A percentile compares a stretch with the other conserved stretches of the same genome.
Conservation (phyloP, 1,284 basidiomycete species). For the Ganoderma sinense region DNA sequence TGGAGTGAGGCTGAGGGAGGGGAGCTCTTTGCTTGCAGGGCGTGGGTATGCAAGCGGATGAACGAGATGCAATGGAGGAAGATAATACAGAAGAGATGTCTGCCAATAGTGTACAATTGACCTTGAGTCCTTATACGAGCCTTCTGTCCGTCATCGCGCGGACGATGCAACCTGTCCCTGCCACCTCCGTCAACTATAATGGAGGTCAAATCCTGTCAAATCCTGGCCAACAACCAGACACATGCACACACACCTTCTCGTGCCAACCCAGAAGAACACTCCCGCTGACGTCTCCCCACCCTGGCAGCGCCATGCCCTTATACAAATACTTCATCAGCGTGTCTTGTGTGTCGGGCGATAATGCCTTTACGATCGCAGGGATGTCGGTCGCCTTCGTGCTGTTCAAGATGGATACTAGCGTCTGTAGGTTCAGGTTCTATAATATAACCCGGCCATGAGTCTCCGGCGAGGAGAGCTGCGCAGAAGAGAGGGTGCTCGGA, state of each 20-base stretch:
- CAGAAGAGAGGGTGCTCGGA: constrained; percentile 30
- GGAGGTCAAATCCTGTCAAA: background rate
- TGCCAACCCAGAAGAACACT: constrained; percentile 95
- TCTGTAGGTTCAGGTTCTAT: constrained; percentile 81
- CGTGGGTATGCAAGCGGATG: background rate
- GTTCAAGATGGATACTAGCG: constrained; percentile 93
- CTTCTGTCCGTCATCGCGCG: constrained; percentile 96
- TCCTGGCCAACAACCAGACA: constrained; percentile 12
- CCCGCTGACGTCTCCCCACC: constrained; percentile 85
- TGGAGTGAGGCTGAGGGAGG: too few relatives aligned
- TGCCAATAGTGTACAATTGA: constrained; percentile 26
- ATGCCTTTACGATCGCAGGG: constrained; percentile 73
- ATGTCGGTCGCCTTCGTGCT: constrained; percentile 95
- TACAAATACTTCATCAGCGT: constrained; percentile 98
- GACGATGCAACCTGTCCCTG: constrained; percentile 96
- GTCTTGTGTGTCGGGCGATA: constrained; percentile 87
- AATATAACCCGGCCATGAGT: constrained; percentile 3
- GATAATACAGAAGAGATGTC: background rate
- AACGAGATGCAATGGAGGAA: background rate
- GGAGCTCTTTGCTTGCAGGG: background rate
- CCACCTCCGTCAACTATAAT: constrained; percentile 88
- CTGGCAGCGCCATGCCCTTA: constrained; percentile 92
- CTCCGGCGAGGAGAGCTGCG: constrained; percentile 4
- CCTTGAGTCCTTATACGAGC: constrained; percentile 58
- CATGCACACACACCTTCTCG: constrained; percentile 77